A percentile compares a stretch with the other conserved stretches of the same genome.
Conservation (phyloP, 164 flowering plant species). For the Magnolia kwangsiensis region DNA sequence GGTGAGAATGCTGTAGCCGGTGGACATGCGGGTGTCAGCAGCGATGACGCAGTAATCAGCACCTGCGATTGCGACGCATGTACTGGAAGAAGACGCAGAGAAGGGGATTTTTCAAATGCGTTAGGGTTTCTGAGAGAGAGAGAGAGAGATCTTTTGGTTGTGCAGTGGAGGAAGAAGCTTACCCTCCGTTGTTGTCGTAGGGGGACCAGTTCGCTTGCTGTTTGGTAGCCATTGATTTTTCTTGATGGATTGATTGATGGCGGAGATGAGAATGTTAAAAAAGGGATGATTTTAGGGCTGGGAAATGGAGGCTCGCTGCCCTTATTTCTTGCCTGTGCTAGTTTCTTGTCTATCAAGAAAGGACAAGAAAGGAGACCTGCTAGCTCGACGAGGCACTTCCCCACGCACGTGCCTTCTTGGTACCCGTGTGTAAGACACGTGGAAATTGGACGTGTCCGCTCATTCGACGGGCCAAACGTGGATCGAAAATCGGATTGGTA, state of each 20-base stretch:
- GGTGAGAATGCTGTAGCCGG: conserved; percentile 86
- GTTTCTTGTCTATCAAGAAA: conserved; percentile 15
- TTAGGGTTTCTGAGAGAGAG: neutral
- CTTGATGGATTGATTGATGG: neutral
- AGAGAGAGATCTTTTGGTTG: neutral
- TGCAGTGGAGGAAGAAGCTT: neutral
- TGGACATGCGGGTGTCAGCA: conserved; percentile 94
- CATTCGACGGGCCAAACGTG: too few relatives aligned
- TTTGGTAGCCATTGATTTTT: conserved; percentile 43
- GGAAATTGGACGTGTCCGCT: too few relatives aligned
- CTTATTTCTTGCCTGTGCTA: neutral
- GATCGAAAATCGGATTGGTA: too few relatives aligned
- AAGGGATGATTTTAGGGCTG: neutral
- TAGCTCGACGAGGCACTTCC: too few relatives aligned
- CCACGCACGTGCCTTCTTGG: too few relatives aligned
- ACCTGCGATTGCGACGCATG: conserved; percentile 92
- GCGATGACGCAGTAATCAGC: conserved; percentile 93
- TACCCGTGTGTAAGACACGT: too few relatives aligned
- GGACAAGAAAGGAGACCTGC: neutral
- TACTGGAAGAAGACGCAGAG: conserved; percentile 33
- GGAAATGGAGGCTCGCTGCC: neutral
- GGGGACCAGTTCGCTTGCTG: conserved; percentile 83
- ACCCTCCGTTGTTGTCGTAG: conserved; percentile 99
- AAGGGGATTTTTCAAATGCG: neutral
- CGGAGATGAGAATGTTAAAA: neutral